Conservation (phyloP, 1,139 yeast genomes). For the Hemisphaericaspora xylanilytica region DNA sequence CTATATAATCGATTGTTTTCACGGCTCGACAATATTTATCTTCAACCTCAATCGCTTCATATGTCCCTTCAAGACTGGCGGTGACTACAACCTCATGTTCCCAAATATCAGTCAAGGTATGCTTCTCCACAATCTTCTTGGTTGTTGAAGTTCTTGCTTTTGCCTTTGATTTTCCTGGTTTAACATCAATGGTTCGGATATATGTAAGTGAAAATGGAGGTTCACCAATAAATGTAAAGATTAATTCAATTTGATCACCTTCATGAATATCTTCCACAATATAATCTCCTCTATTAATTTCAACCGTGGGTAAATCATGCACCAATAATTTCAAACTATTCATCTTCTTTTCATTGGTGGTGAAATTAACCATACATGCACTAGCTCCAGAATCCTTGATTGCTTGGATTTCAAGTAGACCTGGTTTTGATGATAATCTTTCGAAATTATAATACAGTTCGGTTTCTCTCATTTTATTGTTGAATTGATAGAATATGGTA, state of each 20-base stretch:
- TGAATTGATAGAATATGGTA: slow-evolving; percentile 69
- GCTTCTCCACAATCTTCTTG: slow-evolving; percentile 63
- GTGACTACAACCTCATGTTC: slow-evolving; percentile 65
- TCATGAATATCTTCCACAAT: slow-evolving; percentile 81
- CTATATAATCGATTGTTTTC: slow-evolving; percentile 17
- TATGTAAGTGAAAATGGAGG: slow-evolving; percentile 70
- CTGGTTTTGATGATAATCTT: slow-evolving; percentile 80
- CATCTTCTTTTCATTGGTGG: slow-evolving; percentile 32
- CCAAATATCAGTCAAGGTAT: slow-evolving; percentile 67
- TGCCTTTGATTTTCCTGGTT: slow-evolving; percentile 20
- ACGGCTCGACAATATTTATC: slow-evolving; percentile 76
- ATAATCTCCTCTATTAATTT: slow-evolving; percentile 72
- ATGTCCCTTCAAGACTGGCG: slow-evolving; percentile 88
- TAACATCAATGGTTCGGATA: slow-evolving; percentile 44
- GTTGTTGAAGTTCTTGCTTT: slow-evolving; percentile 20
- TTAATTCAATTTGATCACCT: slow-evolving; percentile 78
- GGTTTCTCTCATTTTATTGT: slow-evolving; percentile 59
- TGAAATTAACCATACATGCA: slow-evolving; percentile 65
- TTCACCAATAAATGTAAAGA: slow-evolving; percentile 63
- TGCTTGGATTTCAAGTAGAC: slow-evolving; percentile 64
- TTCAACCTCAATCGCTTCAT: slow-evolving; percentile 83
- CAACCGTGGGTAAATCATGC: slow-evolving; percentile 89
- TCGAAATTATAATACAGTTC: slow-evolving; percentile 54
- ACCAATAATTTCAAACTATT: slow-evolving; percentile 52
- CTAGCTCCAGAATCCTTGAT: slow-evolving; percentile 72